Percentiles rank a stretch among this genome's conserved stretches.
Evolutionary conservation across 179 eudicot genomes (phyloP).

Genomic region (Silene noctiflora): DNA sequence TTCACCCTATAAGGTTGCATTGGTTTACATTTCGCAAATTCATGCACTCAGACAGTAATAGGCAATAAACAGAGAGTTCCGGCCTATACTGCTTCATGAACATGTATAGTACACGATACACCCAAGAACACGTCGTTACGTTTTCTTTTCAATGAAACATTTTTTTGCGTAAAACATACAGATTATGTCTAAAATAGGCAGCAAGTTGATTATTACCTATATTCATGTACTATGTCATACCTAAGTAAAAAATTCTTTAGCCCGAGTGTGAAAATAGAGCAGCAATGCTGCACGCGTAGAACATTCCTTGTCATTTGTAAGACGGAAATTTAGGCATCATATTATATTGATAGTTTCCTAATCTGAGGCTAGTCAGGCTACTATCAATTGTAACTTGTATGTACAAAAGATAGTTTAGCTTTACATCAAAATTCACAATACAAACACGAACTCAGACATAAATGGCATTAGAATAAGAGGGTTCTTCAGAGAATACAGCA

Average conservation of each 20-base stretch:
- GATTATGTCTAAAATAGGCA: not conserved
- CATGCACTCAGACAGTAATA: conserved; percentile 6
- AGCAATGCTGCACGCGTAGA: not conserved
- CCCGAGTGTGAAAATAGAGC: not conserved
- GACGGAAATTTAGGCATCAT: not conserved
- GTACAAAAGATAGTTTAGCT: conserved; percentile 1
- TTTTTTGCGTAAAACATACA: not conserved
- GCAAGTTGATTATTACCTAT: not conserved
- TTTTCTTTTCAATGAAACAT: not conserved
- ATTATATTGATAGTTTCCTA: not conserved
- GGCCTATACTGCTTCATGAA: not conserved
- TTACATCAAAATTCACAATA: not conserved
- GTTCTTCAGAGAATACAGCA: conserved; percentile 9
- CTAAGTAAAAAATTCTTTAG: not conserved
- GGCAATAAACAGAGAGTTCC: not conserved
- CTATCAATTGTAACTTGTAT: not conserved
- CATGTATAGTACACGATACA: not conserved
- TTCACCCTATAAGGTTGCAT: conserved; percentile 1
- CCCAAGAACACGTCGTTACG: not conserved
- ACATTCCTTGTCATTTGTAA: not conserved
- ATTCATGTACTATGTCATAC: not conserved
- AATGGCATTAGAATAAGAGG: not conserved
- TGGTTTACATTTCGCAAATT: not conserved
- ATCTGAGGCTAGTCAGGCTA: not conserved
- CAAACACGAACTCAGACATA: not conserved